Percentiles rank a stretch among this genome's conserved stretches.
Conservation (phyloP, 2,329 filamentous ascomycete genomes). For the Calonectria pauciramosa region DNA sequence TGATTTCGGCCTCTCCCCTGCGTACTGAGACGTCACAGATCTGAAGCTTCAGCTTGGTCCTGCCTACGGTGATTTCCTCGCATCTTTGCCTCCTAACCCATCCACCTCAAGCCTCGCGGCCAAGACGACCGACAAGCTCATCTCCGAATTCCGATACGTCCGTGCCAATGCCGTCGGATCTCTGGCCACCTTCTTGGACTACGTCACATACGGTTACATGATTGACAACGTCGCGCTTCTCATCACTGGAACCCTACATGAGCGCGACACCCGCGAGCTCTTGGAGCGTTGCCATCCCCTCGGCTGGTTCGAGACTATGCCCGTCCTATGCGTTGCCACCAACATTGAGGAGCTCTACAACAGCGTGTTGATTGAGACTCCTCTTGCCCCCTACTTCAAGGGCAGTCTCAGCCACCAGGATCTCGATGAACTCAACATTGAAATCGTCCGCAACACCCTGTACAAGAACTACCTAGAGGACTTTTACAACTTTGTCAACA, state of each 20-base stretch:
- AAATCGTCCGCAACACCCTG: conserved; percentile 97
- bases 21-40: conserved; percentile 68
- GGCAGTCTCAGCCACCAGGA: conserved; percentile 96
- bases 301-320: conserved; percentile 99
- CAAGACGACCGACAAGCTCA: conserved; percentile 98
- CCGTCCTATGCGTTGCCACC: conserved; percentile 95
- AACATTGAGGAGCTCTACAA: conserved; percentile 99
- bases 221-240: conserved; percentile 99
- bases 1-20: not conserved
- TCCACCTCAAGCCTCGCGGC: conserved; percentile 95
- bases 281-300: conserved; percentile 96
- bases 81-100: conserved; percentile 92
- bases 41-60: conserved; percentile 97
- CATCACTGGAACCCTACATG: conserved; percentile 97
- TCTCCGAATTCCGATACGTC: conserved; percentile 96
- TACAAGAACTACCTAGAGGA: conserved; percentile 99
- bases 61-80: conserved; percentile 96
- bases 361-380: conserved; percentile 96
- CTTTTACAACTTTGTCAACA: conserved; percentile 95
- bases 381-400: conserved; percentile 97
- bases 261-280: conserved; percentile 95
- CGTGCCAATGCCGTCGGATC: conserved; percentile 94
- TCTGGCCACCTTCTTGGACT: conserved; percentile 96
- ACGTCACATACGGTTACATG: conserved; percentile 99
- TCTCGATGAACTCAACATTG: conserved; percentile 98